These are phyloP conservation scores for Acanthamoeba pearcei DNA, from an alignment of 208 protist species.

Conservation along the genomic window DNA sequence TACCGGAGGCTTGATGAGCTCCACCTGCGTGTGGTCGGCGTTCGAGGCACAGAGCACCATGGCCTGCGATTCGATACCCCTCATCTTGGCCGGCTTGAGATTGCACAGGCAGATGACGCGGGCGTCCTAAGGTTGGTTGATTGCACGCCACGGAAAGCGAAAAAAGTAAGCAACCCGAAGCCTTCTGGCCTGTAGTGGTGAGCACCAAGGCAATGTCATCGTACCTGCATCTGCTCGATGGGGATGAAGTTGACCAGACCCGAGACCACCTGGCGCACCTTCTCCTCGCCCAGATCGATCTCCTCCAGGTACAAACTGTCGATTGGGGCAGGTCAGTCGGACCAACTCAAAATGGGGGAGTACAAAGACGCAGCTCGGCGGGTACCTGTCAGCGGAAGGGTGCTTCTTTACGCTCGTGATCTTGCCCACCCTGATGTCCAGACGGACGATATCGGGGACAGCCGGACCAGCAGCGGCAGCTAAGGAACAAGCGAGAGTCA, in stretches of 20 bases:
- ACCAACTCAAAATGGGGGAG: background rate
- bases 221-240: conserved; percentile 71
- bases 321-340: background rate
- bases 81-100: conserved; percentile 78
- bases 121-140: background rate
- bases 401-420: conserved; percentile 49
- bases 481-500: background rate
- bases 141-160: background rate
- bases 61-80: conserved; percentile 52
- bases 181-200: background rate
- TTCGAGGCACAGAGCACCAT: conserved; percentile 77
- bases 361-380: background rate
- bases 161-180: background rate
- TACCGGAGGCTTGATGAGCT: conserved; percentile 77
- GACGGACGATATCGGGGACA: conserved; percentile 3
- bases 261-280: conserved; percentile 47
- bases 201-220: background rate
- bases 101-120: conserved; percentile 75
- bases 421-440: conserved; percentile 73
- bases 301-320: conserved; percentile 62
- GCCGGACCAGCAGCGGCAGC: conserved; percentile 7
- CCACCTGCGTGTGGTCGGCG: conserved; percentile 75
- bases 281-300: conserved; percentile 78
- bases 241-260: conserved; percentile 70
- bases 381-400: conserved; percentile 65